Evolutionary conservation across 345 rosid genomes (phyloP).

Genomic region (Sonneratia caseolaris): DNA sequence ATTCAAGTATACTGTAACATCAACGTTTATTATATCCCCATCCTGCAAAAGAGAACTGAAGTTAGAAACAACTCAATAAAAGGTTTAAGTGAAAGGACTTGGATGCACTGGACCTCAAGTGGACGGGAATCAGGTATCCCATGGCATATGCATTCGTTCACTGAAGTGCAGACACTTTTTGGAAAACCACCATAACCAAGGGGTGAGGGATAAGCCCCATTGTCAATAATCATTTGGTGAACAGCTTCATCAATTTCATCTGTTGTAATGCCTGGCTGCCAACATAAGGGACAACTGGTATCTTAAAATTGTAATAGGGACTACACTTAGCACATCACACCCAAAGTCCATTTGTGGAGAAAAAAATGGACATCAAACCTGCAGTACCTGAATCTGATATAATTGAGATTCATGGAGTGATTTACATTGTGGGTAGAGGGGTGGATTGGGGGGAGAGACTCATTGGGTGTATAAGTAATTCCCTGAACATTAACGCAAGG

Average conservation of each 20-base stretch:
- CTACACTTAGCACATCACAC: not conserved
- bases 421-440: too few species aligned
- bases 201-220: conserved; percentile 95
- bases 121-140: conserved; percentile 87
- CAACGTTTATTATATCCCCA: conserved; percentile 89
- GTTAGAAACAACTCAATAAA: not conserved
- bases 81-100: not conserved
- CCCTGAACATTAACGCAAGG: not conserved
- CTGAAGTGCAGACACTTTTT: conserved; percentile 94
- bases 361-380: not conserved
- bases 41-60: conserved; percentile 40
- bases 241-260: conserved; percentile 90
- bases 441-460: not conserved
- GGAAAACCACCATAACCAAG: conserved; percentile 98
- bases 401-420: not conserved
- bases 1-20: conserved; percentile 77
- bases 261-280: conserved; percentile 82
- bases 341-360: not conserved
- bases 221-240: conserved; percentile 84
- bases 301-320: conserved; percentile 11
- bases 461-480: not conserved
- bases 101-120: conserved; percentile 49
- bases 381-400: not conserved
- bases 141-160: conserved; percentile 95
- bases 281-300: conserved; percentile 18